phyloP scores from a whole-genome alignment of 257 asterid species.

The Scutellaria baicalensis region DNA sequence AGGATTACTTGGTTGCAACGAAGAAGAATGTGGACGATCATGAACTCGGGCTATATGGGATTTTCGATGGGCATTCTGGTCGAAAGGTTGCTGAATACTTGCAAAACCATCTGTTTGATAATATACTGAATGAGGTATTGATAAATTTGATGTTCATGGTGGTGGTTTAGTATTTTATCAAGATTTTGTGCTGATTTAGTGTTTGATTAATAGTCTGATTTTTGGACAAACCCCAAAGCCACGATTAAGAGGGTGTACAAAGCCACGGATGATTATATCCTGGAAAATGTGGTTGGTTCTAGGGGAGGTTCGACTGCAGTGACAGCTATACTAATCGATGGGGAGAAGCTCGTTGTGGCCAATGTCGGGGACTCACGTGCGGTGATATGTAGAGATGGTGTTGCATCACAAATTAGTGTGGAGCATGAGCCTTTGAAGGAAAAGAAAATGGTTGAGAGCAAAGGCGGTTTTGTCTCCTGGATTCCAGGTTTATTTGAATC shows the following conservation, averaged over 20 bases:
- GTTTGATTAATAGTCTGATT: slow-evolving; percentile 24
- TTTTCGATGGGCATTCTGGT: slow-evolving; percentile 53
- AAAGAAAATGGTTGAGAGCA: slow-evolving; percentile 31
- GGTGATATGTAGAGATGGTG: slow-evolving; percentile 27
- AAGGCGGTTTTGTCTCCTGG: slow-evolving; percentile 39
- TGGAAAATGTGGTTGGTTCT: slow-evolving; percentile 30
- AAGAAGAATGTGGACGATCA: slow-evolving; percentile 16
- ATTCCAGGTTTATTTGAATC: slow-evolving; percentile 16
- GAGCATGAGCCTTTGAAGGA: slow-evolving; percentile 45
- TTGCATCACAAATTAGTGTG: slow-evolving; percentile 23
- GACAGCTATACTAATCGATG: slow-evolving; percentile 33
- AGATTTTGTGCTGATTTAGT: neutral
- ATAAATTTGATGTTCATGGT: neutral
- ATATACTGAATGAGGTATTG: slow-evolving; percentile 36
- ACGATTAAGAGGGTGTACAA: slow-evolving; percentile 32
- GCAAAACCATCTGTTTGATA: slow-evolving; percentile 30
- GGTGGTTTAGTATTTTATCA: neutral
- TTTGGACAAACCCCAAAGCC: slow-evolving; percentile 28
- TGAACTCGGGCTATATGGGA: slow-evolving; percentile 39
- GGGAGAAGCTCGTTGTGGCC: slow-evolving; percentile 33
- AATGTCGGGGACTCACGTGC: slow-evolving; percentile 55
- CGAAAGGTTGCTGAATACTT: slow-evolving; percentile 38
- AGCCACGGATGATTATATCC: slow-evolving; percentile 23
- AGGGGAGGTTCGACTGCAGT: slow-evolving; percentile 51
- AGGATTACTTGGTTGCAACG: slow-evolving; percentile 37